Evolutionary conservation across 208 protist genomes (phyloP), one percentile per base, ranked within the genome.

Genomic region (Polymyxa betae): DNA sequence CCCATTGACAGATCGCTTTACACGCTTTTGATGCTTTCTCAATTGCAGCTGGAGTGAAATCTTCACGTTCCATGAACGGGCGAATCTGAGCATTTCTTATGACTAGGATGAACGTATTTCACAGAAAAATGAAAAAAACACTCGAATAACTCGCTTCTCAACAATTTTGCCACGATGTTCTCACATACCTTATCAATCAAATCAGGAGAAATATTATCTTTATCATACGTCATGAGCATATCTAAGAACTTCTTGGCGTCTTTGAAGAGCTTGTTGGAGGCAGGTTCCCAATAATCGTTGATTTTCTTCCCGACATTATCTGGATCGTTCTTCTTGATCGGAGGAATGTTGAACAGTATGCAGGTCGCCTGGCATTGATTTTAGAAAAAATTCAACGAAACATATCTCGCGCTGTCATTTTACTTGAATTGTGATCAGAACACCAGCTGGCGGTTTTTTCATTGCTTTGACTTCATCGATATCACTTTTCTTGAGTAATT

Each of bases 1-100:
- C 98, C 98, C 98, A 99, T 93, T 97, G 95, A 91, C 98, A 99
- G 95, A 99, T 98, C 24, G 98, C 97, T 10, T 97, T 97, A 93
- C 97, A 98, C 0, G 98, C 98, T 92, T 97, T 96, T 91, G 97
- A 98, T 0, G 97, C 97, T 40, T 96, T 96, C 0, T 96, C 95
- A 88, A 96, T 95, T 92, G 97, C 97, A 92, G 97, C 95, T 5
- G 97, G 96, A 45, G 95, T 96, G 92, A 99, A 99, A 88, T 98
- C 96, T 66, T 97, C 96, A 5, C 96, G 97, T 41, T 95, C 94
- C 38, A 99, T 97, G 88, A 96, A 97, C 41, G 95, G 94, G 90
- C 96, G 94, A 0, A 99, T 96, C 78, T 82, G 72, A n/a, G n/a
- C n/a, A n/a, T n/a, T n/a, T n/a, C n/a, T n/a, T n/a, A n/a, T n/a